A percentile compares a stretch with the other conserved stretches of the same genome.
These are phyloP conservation scores for Paragyromitra xinjiangensis DNA, from an alignment of 495 filamentous ascomycete genomes.

Conservation along the genomic window DNA sequence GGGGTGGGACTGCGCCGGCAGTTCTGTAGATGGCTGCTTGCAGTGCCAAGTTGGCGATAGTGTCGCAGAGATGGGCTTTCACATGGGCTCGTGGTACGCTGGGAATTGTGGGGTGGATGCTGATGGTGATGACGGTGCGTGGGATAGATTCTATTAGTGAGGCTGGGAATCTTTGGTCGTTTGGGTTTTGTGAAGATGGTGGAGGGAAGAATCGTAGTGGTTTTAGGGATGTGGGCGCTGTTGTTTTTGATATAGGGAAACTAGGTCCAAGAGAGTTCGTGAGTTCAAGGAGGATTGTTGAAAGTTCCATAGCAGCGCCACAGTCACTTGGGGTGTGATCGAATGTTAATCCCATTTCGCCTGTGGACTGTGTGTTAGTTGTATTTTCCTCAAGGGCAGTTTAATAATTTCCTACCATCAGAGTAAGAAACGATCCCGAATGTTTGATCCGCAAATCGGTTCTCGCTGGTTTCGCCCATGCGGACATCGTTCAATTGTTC, in stretches of 20 bases:
- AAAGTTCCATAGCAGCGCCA: slow-evolving; percentile 38
- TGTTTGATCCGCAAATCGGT: slow-evolving; percentile 50
- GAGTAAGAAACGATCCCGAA: slow-evolving; percentile 36
- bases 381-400: not conserved
- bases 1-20: not conserved
- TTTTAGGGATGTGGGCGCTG: not conserved
- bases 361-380: slow-evolving; percentile 9
- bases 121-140: slow-evolving; percentile 13
- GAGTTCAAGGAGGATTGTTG: slow-evolving; percentile 23
- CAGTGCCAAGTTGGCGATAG: slow-evolving; percentile 76
- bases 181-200: not conserved
- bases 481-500: slow-evolving; percentile 39
- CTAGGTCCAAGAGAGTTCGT: not conserved
- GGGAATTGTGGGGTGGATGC: not conserved
- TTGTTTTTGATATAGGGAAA: not conserved
- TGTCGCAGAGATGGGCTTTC: slow-evolving; percentile 63
- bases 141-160: slow-evolving; percentile 2
- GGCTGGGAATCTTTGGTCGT: not conserved
- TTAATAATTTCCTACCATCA: not conserved
- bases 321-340: slow-evolving; percentile 37
- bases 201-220: slow-evolving; percentile 2
- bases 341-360: slow-evolving; percentile 28
- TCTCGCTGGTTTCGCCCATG: slow-evolving; percentile 26
- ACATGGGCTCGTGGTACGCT: slow-evolving; percentile 12
- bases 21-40: slow-evolving; percentile 19